Evolutionary conservation across 345 rosid species (phyloP).

Genomic region (Tarenaya hassleriana): DNA sequence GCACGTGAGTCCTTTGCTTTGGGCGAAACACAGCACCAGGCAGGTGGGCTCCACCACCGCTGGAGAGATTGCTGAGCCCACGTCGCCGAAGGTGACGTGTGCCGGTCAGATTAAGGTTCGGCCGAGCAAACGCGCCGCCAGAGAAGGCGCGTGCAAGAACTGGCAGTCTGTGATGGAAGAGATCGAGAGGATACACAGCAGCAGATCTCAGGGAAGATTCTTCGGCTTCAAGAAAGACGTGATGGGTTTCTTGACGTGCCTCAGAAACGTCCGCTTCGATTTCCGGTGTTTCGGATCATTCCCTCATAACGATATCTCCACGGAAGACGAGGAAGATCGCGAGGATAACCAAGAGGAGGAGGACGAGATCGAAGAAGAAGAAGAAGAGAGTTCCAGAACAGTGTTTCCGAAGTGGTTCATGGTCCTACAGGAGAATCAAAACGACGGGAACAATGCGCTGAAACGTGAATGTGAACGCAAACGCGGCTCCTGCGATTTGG

Average conservation of each 20-base stretch:
- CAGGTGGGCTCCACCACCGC: slow-evolving; percentile 31
- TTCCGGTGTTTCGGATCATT: slow-evolving; percentile 64
- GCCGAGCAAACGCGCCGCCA: slow-evolving; percentile 31
- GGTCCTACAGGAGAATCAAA: slow-evolving; percentile 57
- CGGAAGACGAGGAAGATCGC: slow-evolving; percentile 49
- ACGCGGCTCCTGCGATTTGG: not conserved
- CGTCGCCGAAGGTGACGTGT: slow-evolving; percentile 87
- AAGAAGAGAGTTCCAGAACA: slow-evolving; percentile 44
- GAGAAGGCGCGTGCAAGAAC: slow-evolving; percentile 46
- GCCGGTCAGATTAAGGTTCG: slow-evolving; percentile 94
- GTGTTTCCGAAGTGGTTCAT: slow-evolving; percentile 70
- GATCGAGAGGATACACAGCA: slow-evolving; percentile 51
- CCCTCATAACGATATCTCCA: slow-evolving; percentile 37
- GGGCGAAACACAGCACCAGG: slow-evolving; percentile 52
- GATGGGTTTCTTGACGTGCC: slow-evolving; percentile 63
- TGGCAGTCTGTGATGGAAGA: slow-evolving; percentile 82
- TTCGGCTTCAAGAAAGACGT: slow-evolving; percentile 67
- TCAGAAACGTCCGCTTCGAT: slow-evolving; percentile 47
- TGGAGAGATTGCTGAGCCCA: slow-evolving; percentile 53
- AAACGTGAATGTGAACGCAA: not conserved
- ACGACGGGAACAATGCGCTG: slow-evolving; percentile 9
- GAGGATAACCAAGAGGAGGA: slow-evolving; percentile 38
- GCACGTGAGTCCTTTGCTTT: slow-evolving; percentile 50
- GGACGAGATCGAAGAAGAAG: slow-evolving; percentile 12
- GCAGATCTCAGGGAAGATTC: slow-evolving; percentile 43